phyloP scores from a whole-genome alignment of 1,284 basidiomycete species.

The Ganoderma multipileum region DNA sequence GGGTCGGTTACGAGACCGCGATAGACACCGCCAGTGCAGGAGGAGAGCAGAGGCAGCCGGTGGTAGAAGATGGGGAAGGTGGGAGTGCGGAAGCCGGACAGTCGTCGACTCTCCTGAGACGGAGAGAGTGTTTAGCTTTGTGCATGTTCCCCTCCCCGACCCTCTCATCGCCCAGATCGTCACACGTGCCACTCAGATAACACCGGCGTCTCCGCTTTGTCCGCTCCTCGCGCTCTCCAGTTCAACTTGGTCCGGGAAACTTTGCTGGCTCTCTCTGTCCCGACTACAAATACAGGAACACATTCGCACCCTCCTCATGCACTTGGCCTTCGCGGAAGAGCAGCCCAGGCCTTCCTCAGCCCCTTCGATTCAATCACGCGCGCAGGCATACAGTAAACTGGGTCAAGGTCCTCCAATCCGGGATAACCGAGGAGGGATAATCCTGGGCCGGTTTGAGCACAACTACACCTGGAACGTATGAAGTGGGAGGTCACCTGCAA shows the following conservation, averaged over 20 bases:
- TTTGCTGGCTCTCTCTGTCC: not conserved
- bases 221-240: not conserved
- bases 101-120: conserved; percentile 14
- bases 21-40: conserved; percentile 9
- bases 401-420: conserved; percentile 85
- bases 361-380: conserved; percentile 73
- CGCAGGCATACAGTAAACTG: conserved; percentile 96
- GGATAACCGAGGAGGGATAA: conserved; percentile 92
- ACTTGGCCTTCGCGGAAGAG: conserved; percentile 46
- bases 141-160: conserved; percentile 14
- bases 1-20: conserved; percentile 5
- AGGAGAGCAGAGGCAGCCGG: conserved; percentile 9
- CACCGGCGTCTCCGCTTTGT: conserved; percentile 18
- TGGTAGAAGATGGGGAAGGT: conserved; percentile 15
- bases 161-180: conserved; percentile 9
- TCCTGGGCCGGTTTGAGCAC: conserved; percentile 51
- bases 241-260: not conserved
- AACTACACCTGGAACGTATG: not conserved
- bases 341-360: conserved; percentile 74
- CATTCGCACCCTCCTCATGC: conserved; percentile 12
- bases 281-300: conserved; percentile 7
- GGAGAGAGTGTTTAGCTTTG: not conserved
- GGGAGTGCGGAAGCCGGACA: conserved; percentile 13
- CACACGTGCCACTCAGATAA: conserved; percentile 26
- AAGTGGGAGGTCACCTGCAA: conserved; percentile 71